phyloP scores from a whole-genome alignment of 148 eudicot genomes.

The Salicornia ramosissima region DNA sequence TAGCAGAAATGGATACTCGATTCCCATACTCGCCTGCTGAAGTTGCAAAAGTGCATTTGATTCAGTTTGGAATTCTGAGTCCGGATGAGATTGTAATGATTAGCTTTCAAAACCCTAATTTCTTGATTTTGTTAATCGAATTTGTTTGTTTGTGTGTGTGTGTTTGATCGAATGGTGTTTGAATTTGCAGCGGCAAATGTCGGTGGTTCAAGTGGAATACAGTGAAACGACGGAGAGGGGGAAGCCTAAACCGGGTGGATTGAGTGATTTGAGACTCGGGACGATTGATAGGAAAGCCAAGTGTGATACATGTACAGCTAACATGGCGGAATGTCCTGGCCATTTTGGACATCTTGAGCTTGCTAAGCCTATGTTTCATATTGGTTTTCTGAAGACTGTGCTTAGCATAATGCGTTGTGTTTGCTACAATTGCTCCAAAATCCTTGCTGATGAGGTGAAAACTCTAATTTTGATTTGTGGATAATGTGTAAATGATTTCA shows the following conservation, averaged over 20 bases:
- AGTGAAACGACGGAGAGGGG: conserved; percentile 96
- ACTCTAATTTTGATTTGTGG: neutral
- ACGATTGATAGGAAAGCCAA: conserved; percentile 91
- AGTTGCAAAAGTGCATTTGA: conserved; percentile 82
- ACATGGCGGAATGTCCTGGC: conserved; percentile 97
- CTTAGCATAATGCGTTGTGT: conserved; percentile 92
- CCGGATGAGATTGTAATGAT: conserved; percentile 89
- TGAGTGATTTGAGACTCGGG: conserved; percentile 86
- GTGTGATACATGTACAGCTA: conserved; percentile 96
- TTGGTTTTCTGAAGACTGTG: conserved; percentile 88
- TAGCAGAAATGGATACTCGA: conserved; percentile 57
- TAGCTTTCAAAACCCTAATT: conserved; percentile 16
- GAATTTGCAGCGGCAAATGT: conserved; percentile 94
- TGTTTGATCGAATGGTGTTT: neutral
- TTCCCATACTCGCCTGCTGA: conserved; percentile 93
- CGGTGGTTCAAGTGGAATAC: conserved; percentile 92
- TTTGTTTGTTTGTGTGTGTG: neutral
- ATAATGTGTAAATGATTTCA: no score
- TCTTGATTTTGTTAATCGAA: neutral
- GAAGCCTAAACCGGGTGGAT: conserved; percentile 81
- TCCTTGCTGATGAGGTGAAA: conserved; percentile 79
- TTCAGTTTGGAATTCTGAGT: conserved; percentile 94
- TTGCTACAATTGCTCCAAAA: conserved; percentile 94
- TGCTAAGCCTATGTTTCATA: conserved; percentile 96
- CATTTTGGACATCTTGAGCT: conserved; percentile 99